Evolutionary conservation across 2,329 filamentous ascomycete genomes (phyloP).

Genomic region (Aspergillus bombycis): DNA sequence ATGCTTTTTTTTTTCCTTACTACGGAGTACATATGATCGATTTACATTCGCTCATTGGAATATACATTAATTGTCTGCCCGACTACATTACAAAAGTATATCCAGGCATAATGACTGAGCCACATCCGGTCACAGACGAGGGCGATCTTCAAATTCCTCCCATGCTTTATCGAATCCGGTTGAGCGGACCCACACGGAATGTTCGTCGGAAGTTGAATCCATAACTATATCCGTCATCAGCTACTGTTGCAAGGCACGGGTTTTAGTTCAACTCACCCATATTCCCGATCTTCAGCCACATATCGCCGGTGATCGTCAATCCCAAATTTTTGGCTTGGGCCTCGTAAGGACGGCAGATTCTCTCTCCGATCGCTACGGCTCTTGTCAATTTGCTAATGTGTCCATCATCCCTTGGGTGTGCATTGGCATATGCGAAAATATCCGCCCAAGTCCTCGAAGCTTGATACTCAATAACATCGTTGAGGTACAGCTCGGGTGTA

Average conservation of each 20-base stretch:
- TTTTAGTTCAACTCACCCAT: conserved; percentile 40
- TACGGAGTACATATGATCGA: no score
- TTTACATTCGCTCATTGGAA: background rate
- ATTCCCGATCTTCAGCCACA: conserved; percentile 51
- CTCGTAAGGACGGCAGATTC: conserved; percentile 46
- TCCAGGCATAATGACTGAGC: background rate
- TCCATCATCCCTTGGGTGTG: conserved; percentile 68
- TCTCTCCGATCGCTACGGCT: conserved; percentile 67
- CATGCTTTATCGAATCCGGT: conserved; percentile 49
- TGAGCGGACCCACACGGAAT: conserved; percentile 42
- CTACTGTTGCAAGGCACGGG: background rate
- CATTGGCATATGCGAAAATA: conserved; percentile 51
- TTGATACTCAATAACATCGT: conserved; percentile 64
- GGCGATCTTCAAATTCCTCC: conserved; percentile 29
- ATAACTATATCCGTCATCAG: conserved; percentile 29
- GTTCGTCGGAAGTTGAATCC: conserved; percentile 38
- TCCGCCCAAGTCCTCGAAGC: conserved; percentile 54
- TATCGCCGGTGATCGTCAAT: conserved; percentile 44
- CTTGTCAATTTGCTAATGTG: conserved; percentile 77
- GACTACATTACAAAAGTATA: background rate
- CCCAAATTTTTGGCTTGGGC: conserved; percentile 25
- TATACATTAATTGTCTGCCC: background rate
- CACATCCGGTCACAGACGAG: conserved; percentile 21
- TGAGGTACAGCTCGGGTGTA: conserved; percentile 61
- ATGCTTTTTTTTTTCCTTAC: no score